Percentiles rank a stretch among this genome's conserved stretches.
phyloP scores from a whole-genome alignment of 2,329 filamentous ascomycete species.

The Botryotinia globosa region DNA sequence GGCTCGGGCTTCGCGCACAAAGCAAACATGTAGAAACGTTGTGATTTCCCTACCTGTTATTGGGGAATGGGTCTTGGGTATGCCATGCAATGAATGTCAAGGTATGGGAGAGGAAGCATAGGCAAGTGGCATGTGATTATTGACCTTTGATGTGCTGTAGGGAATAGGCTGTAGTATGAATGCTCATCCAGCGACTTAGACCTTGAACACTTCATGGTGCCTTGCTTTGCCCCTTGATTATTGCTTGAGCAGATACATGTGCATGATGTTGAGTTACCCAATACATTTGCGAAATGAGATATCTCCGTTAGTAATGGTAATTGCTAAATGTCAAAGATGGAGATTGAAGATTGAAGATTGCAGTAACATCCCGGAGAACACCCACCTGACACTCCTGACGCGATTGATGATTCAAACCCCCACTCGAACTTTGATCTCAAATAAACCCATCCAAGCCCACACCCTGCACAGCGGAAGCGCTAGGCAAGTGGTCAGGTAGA shows the following conservation, averaged over 20 bases:
- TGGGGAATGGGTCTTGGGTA: background rate
- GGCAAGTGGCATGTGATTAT: constrained; percentile 16
- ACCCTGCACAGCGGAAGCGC: constrained; percentile 10
- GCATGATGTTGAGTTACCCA: constrained; percentile 1
- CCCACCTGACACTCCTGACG: constrained; percentile 16
- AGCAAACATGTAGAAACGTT: constrained; percentile 3
- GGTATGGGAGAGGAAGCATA: background rate
- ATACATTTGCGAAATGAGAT: constrained; percentile 11
- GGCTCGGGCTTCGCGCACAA: constrained; percentile 3
- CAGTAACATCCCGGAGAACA: constrained; percentile 12
- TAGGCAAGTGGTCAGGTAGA: constrained; percentile 7
- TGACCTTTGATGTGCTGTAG: background rate
- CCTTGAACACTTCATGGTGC: constrained; percentile 19
- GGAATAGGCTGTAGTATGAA: background rate
- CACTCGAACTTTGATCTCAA: background rate
- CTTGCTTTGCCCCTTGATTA: background rate
- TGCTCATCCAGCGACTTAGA: constrained; percentile 12
- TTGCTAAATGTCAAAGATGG: background rate
- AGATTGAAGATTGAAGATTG: constrained; percentile 6
- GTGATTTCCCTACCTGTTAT: background rate
- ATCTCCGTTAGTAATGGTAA: constrained; percentile 6
- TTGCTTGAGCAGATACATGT: background rate
- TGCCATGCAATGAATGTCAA: background rate
- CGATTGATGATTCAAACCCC: constrained; percentile 12
- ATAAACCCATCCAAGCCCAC: background rate